Evolutionary conservation across 208 protist genomes (phyloP), one percentile per base, ranked within the genome.

Genomic region (Hexamita inflata): DNA sequence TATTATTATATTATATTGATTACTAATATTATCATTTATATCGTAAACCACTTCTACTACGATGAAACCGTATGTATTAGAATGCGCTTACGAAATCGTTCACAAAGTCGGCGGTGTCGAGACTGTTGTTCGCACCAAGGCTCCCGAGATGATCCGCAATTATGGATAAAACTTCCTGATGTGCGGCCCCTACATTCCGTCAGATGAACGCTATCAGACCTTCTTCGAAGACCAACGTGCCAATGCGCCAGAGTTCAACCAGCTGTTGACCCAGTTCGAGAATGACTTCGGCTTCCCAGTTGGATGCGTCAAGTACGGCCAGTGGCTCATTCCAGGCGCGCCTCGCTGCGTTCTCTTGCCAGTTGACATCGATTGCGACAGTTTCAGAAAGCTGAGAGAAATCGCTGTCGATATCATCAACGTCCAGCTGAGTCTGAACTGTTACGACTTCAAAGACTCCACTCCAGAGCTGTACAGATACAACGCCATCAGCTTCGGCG

Each of bases 51-150:
- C n/a, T n/a, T n/a, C n/a, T n/a, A n/a, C n/a, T n/a, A n/a, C n/a
- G n/a, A n/a, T n/a, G n/a, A n/a, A n/a, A n/a, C n/a, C n/a, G n/a
- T n/a, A n/a, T n/a, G n/a, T n/a, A n/a, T n/a, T 70, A n/a, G 64
- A 70, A 38, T 13, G 9, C n/a, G 11, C 30, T 38, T 70, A 70
- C n/a, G 64, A 70, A n/a, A n/a, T 49, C 15, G 42, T 70, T 38
- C 64, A 70, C 35, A 70, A 70, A 38, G 64, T 70, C 11, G 64
- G 64, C 4, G 64, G 64, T 49, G 38, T 70, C 32, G 64, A 70
- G 35, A 70, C 64, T 15, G 64, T 70, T 38, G 64, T 70, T 38
- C 64, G 64, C 15, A 45, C 64, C 24, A 70, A 70, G 35, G 64
- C 64, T 19, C 64, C 64, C 35, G 64, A n/a, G 64, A 13, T 70